Conservation (phyloP, 768 basidiomycete species). For the Pleurotus platypus region DNA sequence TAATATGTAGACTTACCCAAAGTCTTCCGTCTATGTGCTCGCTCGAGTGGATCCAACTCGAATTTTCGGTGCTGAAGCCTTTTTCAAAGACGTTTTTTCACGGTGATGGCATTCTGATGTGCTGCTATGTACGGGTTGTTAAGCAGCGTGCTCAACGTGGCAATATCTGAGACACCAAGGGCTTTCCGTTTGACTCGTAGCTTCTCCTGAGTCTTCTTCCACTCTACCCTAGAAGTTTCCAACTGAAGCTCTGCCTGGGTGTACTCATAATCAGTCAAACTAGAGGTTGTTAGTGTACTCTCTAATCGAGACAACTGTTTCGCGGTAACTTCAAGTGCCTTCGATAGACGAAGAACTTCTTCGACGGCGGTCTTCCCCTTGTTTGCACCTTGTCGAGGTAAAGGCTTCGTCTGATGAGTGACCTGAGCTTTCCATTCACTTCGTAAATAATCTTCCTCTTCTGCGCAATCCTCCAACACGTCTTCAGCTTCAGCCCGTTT, state of each 20-base stretch:
- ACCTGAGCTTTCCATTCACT: constrained; percentile 6
- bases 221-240: background rate
- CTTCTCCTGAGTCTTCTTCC: background rate
- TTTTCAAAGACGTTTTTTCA: constrained; percentile 15
- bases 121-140: background rate
- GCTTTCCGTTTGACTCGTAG: background rate
- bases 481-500: background rate
- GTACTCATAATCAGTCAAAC: background rate
- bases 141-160: background rate
- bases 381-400: background rate
- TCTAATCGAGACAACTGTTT: background rate
- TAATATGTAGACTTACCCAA: constrained; percentile 11
- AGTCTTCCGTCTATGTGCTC: background rate
- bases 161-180: background rate
- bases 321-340: background rate
- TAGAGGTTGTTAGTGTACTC: background rate
- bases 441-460: background rate
- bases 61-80: constrained; percentile 14
- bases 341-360: constrained; percentile 4
- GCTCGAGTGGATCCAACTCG: constrained; percentile 13
- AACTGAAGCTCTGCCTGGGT: background rate
- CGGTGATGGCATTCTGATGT: constrained; percentile 13
- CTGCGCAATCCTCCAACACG: background rate
- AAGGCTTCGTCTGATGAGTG: constrained; percentile 1
- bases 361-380: constrained; percentile 4